Evolutionary conservation across 225 moss, liverwort and hornwort species (phyloP).

Genomic region (Thuidium tamariscinum): DNA sequence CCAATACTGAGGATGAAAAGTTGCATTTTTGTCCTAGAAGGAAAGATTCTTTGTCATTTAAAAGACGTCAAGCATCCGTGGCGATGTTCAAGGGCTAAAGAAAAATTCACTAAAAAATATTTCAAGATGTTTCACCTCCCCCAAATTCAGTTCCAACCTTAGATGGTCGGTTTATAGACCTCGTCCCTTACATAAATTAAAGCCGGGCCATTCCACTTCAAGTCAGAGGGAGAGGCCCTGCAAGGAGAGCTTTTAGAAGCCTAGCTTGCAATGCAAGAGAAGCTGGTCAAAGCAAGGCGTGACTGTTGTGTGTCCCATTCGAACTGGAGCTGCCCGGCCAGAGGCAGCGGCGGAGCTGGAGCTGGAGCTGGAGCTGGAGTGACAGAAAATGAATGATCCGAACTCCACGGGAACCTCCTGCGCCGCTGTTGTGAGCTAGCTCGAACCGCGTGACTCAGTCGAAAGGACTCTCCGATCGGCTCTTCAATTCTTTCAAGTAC

Average conservation of each 20-base stretch:
- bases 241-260: neutral
- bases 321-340: neutral
- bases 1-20: no score
- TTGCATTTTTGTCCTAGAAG: no score
- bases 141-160: no score
- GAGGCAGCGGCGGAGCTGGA: neutral
- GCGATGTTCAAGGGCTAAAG: no score
- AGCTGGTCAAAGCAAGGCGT: neutral
- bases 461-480: neutral
- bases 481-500: neutral
- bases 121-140: no score
- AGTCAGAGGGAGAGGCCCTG: neutral
- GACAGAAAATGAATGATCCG: no score
- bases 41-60: no score
- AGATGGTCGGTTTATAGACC: no score
- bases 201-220: no score
- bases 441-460: neutral
- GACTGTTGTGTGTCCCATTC: neutral
- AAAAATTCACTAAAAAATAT: no score
- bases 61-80: no score
- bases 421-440: neutral
- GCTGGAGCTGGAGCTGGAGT: neutral
- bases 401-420: neutral
- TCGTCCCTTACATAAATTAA: no score
- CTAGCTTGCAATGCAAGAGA: neutral